phyloP scores from a whole-genome alignment of 805 yeast genomes.

The Lachancea sp. region DNA sequence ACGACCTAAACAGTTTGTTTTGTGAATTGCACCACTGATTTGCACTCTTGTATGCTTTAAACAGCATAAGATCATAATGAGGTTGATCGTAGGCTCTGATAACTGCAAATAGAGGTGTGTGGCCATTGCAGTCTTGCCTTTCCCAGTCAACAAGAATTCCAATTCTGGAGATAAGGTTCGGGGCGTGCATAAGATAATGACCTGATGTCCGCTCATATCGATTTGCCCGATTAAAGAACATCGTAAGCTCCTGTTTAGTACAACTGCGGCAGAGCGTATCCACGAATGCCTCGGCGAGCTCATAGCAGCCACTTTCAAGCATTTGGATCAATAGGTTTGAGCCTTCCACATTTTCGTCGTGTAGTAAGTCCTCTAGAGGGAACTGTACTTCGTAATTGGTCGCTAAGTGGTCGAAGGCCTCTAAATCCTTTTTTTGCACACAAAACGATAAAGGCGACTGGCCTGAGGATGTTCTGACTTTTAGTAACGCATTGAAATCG shows the following conservation, averaged over 20 bases:
- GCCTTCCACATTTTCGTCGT: slow-evolving; percentile 51
- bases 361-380: slow-evolving; percentile 59
- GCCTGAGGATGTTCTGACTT: slow-evolving; percentile 47
- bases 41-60: slow-evolving; percentile 41
- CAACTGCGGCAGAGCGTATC: slow-evolving; percentile 39
- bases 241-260: slow-evolving; percentile 39
- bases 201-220: slow-evolving; percentile 55
- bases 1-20: slow-evolving; percentile 36
- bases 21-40: slow-evolving; percentile 36
- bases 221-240: slow-evolving; percentile 49
- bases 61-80: slow-evolving; percentile 47
- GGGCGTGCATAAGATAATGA: slow-evolving; percentile 61
- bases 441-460: slow-evolving; percentile 68
- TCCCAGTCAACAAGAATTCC: slow-evolving; percentile 69
- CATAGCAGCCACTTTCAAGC: slow-evolving; percentile 45
- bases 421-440: slow-evolving; percentile 41
- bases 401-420: slow-evolving; percentile 42
- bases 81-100: slow-evolving; percentile 78
- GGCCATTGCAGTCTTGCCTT: slow-evolving; percentile 52
- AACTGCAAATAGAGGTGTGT: slow-evolving; percentile 72
- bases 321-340: slow-evolving; percentile 57
- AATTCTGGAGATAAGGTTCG: slow-evolving; percentile 43
- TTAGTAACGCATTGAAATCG: slow-evolving; percentile 29
- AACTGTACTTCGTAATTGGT: slow-evolving; percentile 42
- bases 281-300: slow-evolving; percentile 42